These are phyloP conservation scores for Pleurotus ostreatus DNA, from an alignment of 768 basidiomycete species.

Conservation along the genomic window DNA sequence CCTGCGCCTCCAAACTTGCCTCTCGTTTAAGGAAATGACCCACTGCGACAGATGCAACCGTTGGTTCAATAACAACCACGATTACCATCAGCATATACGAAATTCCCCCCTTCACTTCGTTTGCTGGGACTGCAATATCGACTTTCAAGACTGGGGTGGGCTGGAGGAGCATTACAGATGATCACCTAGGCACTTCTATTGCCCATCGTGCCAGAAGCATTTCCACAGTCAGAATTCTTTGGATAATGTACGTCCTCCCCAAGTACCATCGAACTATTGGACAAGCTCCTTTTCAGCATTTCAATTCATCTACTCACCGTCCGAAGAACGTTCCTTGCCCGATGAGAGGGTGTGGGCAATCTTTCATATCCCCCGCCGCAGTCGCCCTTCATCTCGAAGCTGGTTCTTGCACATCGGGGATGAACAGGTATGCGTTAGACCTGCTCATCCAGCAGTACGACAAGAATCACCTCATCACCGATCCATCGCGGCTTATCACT, in stretches of 20 bases:
- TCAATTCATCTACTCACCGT: conserved; percentile 49
- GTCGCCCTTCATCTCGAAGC: conserved; percentile 62
- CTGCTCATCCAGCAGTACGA: conserved; percentile 39
- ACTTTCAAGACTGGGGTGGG: neutral
- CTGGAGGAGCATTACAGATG: neutral
- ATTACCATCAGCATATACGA: neutral
- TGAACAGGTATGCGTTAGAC: conserved; percentile 24
- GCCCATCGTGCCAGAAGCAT: neutral
- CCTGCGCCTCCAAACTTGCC: no score
- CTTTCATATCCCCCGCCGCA: conserved; percentile 51
- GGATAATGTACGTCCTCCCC: neutral
- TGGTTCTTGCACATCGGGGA: conserved; percentile 50
- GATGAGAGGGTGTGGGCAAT: conserved; percentile 37
- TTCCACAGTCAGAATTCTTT: neutral
- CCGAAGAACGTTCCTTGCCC: conserved; percentile 30
- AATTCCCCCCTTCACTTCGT: neutral
- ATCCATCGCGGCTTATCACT: conserved; percentile 47
- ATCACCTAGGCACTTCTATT: neutral
- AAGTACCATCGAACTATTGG: neutral
- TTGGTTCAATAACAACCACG: no score
- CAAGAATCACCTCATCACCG: conserved; percentile 44
- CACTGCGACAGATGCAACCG: no score
- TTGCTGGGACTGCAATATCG: neutral
- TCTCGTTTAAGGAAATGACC: no score
- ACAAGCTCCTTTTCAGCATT: conserved; percentile 31